These are phyloP conservation scores for Rhododendron molle DNA, from an alignment of 148 eudicot species.

Conservation along the genomic window DNA sequence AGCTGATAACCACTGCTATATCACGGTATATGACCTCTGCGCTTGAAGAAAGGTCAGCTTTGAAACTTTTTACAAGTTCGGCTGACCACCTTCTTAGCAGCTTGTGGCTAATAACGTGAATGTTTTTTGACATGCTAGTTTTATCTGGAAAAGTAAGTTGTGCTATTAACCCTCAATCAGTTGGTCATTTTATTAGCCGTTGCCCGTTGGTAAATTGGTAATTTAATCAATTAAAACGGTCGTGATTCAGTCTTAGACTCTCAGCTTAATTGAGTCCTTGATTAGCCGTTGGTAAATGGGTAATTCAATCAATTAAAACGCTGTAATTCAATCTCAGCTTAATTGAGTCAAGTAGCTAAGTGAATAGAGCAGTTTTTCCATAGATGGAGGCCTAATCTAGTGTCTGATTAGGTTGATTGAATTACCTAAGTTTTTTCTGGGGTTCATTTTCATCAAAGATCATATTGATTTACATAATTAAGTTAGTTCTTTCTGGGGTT, in stretches of 20 bases:
- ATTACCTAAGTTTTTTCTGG: not conserved
- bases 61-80: not conserved
- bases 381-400: not conserved
- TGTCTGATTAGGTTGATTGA: not conserved
- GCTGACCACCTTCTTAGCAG: not conserved
- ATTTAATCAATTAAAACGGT: not conserved
- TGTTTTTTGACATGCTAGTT: not conserved
- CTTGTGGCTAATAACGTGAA: not conserved
- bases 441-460: too few species aligned
- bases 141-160: not conserved
- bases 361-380: not conserved
- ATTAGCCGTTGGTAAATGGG: not conserved
- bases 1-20: not conserved
- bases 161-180: not conserved
- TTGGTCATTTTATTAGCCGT: not conserved
- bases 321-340: too few species aligned
- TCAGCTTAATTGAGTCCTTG: not conserved
- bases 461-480: too few species aligned
- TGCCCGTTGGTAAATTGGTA: not conserved
- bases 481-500: too few species aligned
- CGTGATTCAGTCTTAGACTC: not conserved
- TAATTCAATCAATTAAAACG: too few species aligned
- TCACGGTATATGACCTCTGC: not conserved
- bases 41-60: not conserved
- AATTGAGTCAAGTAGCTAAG: too few species aligned